phyloP scores from a whole-genome alignment of 768 basidiomycete species.

The Boletus reticulatus region DNA sequence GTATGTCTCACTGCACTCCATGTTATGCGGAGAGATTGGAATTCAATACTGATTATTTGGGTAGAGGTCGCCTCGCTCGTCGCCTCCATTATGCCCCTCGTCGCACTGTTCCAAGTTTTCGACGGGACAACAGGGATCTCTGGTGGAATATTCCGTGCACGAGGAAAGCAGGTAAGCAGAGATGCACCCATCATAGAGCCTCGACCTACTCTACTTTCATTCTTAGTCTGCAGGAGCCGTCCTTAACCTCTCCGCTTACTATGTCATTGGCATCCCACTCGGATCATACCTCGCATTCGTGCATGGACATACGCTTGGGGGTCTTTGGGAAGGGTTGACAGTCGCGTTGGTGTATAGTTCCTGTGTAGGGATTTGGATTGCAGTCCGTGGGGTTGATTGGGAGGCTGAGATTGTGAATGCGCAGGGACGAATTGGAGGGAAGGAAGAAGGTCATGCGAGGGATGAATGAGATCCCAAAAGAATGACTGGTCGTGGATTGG shows the following conservation, averaged over 20 bases:
- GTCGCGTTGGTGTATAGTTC: slow-evolving; percentile 63
- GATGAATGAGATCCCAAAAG: not conserved
- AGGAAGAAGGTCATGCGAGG: slow-evolving; percentile 31
- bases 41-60: not conserved
- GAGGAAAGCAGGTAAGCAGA: slow-evolving; percentile 64
- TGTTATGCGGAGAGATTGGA: not conserved
- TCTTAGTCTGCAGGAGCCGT: slow-evolving; percentile 67
- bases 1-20: slow-evolving; percentile 29
- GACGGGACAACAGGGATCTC: slow-evolving; percentile 72
- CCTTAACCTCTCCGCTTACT: slow-evolving; percentile 64
- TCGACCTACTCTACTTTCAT: not conserved
- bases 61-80: slow-evolving; percentile 47
- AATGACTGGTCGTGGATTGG: no score
- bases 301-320: slow-evolving; percentile 53
- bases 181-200: not conserved
- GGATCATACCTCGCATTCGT: slow-evolving; percentile 78
- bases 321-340: slow-evolving; percentile 86
- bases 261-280: slow-evolving; percentile 79
- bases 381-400: slow-evolving; percentile 62
- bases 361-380: slow-evolving; percentile 51
- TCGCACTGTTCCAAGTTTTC: slow-evolving; percentile 82
- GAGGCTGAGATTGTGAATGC: slow-evolving; percentile 45
- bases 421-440: slow-evolving; percentile 35
- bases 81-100: slow-evolving; percentile 68
- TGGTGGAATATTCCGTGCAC: slow-evolving; percentile 77